Conservation (phyloP, 371 early-diverging fungal species). For the Rhizopus microsporus region DNA sequence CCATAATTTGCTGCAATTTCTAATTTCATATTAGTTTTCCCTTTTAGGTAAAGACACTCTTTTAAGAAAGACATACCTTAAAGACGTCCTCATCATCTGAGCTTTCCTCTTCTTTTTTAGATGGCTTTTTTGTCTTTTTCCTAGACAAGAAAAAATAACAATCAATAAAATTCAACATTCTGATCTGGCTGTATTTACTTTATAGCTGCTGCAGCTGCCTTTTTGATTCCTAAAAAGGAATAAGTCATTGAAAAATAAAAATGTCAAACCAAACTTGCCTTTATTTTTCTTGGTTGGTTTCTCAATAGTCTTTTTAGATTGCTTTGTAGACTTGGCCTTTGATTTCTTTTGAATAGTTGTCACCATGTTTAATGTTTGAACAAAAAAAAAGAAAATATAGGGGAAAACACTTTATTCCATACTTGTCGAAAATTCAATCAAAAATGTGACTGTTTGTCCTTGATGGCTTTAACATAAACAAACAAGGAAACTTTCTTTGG, state of each 20-base stretch:
- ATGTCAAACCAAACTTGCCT: not conserved
- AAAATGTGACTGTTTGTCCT: not conserved
- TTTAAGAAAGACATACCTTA: not conserved
- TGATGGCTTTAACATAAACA: too few relatives aligned
- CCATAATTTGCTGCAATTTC: conserved; percentile 31
- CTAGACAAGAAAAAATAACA: not conserved
- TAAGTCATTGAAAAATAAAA: not conserved
- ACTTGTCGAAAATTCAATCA: not conserved
- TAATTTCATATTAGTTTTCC: not conserved
- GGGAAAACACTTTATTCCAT: not conserved
- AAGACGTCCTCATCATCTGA: conserved; percentile 10
- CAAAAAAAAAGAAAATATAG: not conserved
- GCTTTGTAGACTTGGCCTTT: not conserved
- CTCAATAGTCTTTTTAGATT: not conserved
- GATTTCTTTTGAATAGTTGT: not conserved
- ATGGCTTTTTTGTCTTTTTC: not conserved
- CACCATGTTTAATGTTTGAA: not conserved
- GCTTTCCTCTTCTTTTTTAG: not conserved
- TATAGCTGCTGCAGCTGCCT: not conserved
- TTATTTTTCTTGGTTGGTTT: conserved; percentile 1
- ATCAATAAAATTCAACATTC: not conserved
- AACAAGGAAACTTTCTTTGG: too few relatives aligned
- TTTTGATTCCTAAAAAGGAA: not conserved
- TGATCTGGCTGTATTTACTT: not conserved
- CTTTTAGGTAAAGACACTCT: not conserved